Conservation (phyloP, 1,284 basidiomycete species). For the Thecaphora thlaspeos region DNA sequence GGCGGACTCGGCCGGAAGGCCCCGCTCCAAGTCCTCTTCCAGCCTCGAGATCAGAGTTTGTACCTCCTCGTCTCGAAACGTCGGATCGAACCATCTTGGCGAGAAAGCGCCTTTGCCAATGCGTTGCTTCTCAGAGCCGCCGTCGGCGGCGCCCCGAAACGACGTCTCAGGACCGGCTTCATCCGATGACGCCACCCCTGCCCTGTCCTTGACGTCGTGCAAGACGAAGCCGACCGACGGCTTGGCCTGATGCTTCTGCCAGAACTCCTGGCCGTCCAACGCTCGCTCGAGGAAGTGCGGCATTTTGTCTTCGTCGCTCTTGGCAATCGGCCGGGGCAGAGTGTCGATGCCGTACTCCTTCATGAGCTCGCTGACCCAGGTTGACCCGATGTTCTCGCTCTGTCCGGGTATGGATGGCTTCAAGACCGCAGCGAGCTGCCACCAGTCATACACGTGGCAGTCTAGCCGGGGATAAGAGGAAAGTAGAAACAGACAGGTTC, state of each 20-base stretch:
- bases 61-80: conserved; percentile 11
- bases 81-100: conserved; percentile 18
- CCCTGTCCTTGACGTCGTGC: conserved; percentile 14
- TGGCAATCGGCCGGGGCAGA: conserved; percentile 31
- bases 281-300: conserved; percentile 34
- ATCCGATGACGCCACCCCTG: no score
- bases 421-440: conserved; percentile 33
- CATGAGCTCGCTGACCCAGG: conserved; percentile 29
- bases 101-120: conserved; percentile 2
- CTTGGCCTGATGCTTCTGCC: conserved; percentile 21
- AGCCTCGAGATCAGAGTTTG: conserved; percentile 21
- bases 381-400: conserved; percentile 13
- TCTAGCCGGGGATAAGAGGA: no score
- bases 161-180: no score
- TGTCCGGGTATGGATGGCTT: conserved; percentile 25
- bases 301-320: conserved; percentile 10
- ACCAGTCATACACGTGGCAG: conserved; percentile 38
- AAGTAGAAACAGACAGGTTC: no score
- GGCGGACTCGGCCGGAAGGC: conserved; percentile 12
- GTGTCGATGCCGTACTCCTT: conserved; percentile 12
- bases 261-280: conserved; percentile 35
- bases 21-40: conserved; percentile 14
- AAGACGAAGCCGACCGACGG: conserved; percentile 19
- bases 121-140: no score
- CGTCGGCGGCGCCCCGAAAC: no score